These are phyloP conservation scores for Raffaelea deltoideospora DNA, from an alignment of 2,329 filamentous ascomycete species.

Conservation along the genomic window DNA sequence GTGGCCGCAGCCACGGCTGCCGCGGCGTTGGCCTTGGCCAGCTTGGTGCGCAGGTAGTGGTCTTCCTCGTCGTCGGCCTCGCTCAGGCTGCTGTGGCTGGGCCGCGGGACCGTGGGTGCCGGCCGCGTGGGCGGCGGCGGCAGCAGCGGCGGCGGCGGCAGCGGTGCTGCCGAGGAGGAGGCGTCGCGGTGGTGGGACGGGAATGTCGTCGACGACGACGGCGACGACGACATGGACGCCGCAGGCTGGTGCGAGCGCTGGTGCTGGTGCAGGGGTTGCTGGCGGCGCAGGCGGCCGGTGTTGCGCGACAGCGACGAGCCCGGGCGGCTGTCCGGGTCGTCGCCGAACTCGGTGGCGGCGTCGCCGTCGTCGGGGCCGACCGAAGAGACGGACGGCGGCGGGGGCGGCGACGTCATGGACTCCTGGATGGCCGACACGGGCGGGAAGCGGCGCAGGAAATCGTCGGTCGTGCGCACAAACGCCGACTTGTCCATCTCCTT, in stretches of 20 bases:
- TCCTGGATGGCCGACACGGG: constrained; percentile 47
- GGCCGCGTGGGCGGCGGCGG: constrained; percentile 48
- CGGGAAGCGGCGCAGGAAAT: constrained; percentile 72
- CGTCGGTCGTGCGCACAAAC: constrained; percentile 60
- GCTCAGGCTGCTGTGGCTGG: constrained; percentile 65
- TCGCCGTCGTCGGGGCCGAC: not conserved
- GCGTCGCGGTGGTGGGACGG: too few species aligned
- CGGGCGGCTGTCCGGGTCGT: too few species aligned
- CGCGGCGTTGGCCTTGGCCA: constrained; percentile 19
- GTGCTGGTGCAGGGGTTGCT: too few species aligned
- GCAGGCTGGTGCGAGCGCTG: too few species aligned
- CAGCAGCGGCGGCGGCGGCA: constrained; percentile 15
- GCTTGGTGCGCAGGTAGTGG: constrained; percentile 24
- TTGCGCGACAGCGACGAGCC: too few species aligned
- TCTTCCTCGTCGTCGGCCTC: constrained; percentile 21
- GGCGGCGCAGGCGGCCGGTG: too few species aligned
- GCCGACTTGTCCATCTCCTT: constrained; percentile 33
- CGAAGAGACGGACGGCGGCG: too few species aligned
- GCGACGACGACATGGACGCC: constrained; percentile 41
- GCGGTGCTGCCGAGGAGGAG: not conserved
- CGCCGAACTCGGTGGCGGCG: not conserved
- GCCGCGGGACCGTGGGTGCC: constrained; percentile 50
- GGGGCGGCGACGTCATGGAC: constrained; percentile 40
- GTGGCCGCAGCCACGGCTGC: too few species aligned
- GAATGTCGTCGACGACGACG: not conserved